phyloP scores from a whole-genome alignment of 306 rosid genomes.

The Citrullus amarus region DNA sequence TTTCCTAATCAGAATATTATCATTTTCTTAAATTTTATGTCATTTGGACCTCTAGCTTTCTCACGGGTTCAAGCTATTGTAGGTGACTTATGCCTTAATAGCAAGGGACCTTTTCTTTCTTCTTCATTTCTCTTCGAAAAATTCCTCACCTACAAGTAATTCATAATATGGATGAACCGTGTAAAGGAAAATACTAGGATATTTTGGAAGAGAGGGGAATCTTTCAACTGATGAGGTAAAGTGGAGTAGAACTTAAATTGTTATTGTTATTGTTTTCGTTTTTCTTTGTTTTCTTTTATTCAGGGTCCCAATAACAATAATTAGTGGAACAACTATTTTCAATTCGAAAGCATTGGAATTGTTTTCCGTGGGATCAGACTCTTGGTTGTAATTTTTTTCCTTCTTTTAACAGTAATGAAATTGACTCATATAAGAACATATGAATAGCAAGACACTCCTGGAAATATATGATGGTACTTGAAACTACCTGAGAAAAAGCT shows the following conservation, averaged over 20 bases:
- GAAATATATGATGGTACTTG: not conserved
- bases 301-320: not conserved
- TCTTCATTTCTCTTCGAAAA: not conserved
- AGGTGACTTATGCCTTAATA: not conserved
- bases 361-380: not conserved
- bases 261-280: not conserved
- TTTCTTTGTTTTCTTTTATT: not conserved
- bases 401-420: not conserved
- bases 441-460: not conserved
- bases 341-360: not conserved
- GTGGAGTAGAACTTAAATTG: not conserved
- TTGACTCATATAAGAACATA: not conserved
- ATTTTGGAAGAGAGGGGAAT: not conserved
- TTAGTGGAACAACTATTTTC: not conserved
- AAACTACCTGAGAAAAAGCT: slow-evolving; percentile 83
- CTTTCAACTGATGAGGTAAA: not conserved
- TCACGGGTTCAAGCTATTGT: not conserved
- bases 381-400: not conserved
- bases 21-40: not conserved
- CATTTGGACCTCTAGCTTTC: not conserved
- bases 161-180: not conserved
- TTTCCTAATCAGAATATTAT: not conserved
- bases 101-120: not conserved
- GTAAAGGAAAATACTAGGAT: not conserved
- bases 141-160: not conserved